A percentile compares a stretch with the other conserved stretches of the same genome.
Conservation (phyloP, 805 yeast genomes). For the Pichia ethanolica region DNA sequence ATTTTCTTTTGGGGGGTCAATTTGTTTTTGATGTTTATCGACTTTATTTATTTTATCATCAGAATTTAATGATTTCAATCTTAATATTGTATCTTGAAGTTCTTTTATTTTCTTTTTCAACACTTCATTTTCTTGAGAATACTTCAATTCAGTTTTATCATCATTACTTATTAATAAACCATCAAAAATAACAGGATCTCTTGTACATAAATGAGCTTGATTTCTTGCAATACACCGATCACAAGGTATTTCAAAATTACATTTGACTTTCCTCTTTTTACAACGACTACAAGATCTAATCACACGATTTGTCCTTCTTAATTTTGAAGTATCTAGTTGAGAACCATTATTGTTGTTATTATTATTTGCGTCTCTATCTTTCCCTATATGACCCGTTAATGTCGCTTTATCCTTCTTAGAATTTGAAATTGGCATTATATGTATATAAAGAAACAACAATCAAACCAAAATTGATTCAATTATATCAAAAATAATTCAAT, state of each 20-base stretch:
- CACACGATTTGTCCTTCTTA: slow-evolving; percentile 27
- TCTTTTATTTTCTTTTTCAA: slow-evolving; percentile 21
- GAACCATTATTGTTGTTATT: no score
- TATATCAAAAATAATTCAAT: no score
- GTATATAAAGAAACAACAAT: no score
- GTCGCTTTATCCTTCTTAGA: no score
- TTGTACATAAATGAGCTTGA: slow-evolving; percentile 24
- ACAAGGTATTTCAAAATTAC: slow-evolving; percentile 43
- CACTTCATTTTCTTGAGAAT: slow-evolving; percentile 23
- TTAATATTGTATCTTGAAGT: slow-evolving; percentile 19
- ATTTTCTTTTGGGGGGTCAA: background rate
- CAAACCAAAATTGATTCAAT: no score
- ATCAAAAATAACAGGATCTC: slow-evolving; percentile 29
- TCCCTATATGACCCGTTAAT: no score
- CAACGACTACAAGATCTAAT: slow-evolving; percentile 41
- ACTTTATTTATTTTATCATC: background rate
- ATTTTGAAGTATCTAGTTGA: slow-evolving; percentile 11
- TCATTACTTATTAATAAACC: slow-evolving; percentile 25
- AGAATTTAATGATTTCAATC: slow-evolving; percentile 3
- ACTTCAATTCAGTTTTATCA: slow-evolving; percentile 18
- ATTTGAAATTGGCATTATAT: no score
- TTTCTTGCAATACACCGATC: slow-evolving; percentile 32
- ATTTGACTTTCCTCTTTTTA: slow-evolving; percentile 39
- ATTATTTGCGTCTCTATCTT: no score
- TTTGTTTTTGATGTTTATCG: background rate